phyloP scores from a whole-genome alignment of 1,139 yeast genomes.

The Waltiozyma solani region DNA sequence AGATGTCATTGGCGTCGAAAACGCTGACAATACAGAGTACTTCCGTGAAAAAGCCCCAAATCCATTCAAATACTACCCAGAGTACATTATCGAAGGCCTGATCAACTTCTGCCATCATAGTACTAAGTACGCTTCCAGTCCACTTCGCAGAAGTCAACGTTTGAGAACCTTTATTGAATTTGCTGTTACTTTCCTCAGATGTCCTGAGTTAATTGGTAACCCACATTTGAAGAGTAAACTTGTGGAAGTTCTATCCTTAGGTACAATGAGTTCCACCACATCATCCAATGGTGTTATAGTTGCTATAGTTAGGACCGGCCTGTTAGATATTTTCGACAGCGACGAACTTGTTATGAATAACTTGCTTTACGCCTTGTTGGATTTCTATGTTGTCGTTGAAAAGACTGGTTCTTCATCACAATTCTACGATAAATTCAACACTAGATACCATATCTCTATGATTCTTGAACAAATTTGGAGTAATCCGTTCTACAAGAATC shows the following conservation, averaged over 20 bases:
- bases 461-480: constrained; percentile 82
- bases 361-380: constrained; percentile 72
- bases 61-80: constrained; percentile 86
- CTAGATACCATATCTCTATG: constrained; percentile 77
- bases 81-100: constrained; percentile 77
- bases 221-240: constrained; percentile 87
- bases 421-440: constrained; percentile 91
- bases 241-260: constrained; percentile 72
- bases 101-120: constrained; percentile 63
- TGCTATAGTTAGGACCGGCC: too few relatives aligned
- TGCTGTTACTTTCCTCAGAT: constrained; percentile 63
- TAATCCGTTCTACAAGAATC: constrained; percentile 53
- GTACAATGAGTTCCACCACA: constrained; percentile 46
- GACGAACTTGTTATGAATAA: constrained; percentile 56
- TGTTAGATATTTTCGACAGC: constrained; percentile 50
- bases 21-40: constrained; percentile 63
- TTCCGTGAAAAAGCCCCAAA: constrained; percentile 52
- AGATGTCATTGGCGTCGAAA: constrained; percentile 40
- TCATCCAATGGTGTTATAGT: too few relatives aligned
- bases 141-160: constrained; percentile 44
- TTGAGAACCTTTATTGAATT: constrained; percentile 59
- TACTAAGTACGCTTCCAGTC: constrained; percentile 48
- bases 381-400: constrained; percentile 89
- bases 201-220: constrained; percentile 80
- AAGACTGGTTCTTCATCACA: constrained; percentile 94